Evolutionary conservation across 345 rosid genomes (phyloP).

Genomic region (sweet orange (Citrus sinensis)): DNA sequence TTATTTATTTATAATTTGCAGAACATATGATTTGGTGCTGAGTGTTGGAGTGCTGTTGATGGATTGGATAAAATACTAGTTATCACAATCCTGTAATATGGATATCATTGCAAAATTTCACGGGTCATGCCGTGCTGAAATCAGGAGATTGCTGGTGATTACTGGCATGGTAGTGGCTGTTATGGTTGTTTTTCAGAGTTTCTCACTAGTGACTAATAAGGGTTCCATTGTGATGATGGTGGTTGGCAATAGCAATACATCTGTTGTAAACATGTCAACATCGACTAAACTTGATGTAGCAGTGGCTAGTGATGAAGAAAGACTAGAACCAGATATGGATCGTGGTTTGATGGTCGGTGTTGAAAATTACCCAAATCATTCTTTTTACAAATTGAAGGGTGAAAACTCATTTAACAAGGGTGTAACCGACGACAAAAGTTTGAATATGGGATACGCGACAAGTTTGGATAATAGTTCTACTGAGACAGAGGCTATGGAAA

Average conservation of each 20-base stretch:
- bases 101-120: constrained; percentile 18
- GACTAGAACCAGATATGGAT: constrained; percentile 3
- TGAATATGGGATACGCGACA: constrained; percentile 9
- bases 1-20: too few species aligned
- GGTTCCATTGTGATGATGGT: constrained; percentile 19
- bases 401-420: neutral
- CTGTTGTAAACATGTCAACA: constrained; percentile 17
- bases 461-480: constrained; percentile 5
- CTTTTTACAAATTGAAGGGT: constrained; percentile 1
- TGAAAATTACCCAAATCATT: neutral
- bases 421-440: constrained; percentile 10
- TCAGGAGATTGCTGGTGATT: constrained; percentile 44
- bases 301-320: constrained; percentile 15
- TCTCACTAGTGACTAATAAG: constrained; percentile 23
- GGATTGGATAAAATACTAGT: neutral
- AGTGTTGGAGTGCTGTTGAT: neutral
- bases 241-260: constrained; percentile 13
- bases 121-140: constrained; percentile 34
- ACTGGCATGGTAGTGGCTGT: constrained; percentile 32
- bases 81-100: constrained; percentile 25
- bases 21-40: too few species aligned
- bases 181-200: constrained; percentile 41
- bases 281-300: neutral
- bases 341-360: neutral
- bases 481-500: constrained; percentile 12